These are phyloP conservation scores for Pythium brassicae DNA, from an alignment of 352 stramenopile genomes.

Conservation along the genomic window DNA sequence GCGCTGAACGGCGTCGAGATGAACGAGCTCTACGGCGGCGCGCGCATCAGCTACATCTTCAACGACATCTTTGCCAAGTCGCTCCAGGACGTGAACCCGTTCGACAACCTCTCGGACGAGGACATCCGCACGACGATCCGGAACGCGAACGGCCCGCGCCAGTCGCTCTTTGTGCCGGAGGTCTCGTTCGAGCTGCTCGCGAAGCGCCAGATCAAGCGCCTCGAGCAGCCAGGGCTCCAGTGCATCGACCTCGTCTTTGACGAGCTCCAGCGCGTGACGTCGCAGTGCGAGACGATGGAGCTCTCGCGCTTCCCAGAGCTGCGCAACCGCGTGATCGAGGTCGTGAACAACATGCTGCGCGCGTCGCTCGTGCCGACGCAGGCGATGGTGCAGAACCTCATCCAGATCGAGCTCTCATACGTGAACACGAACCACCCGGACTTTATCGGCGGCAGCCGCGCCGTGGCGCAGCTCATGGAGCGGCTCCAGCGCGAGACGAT, in stretches of 20 bases:
- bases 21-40: constrained; percentile 95
- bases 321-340: constrained; percentile 94
- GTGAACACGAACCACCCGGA: constrained; percentile 99
- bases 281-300: constrained; percentile 94
- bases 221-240: constrained; percentile 95
- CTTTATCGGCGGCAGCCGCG: constrained; percentile 96
- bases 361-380: constrained; percentile 75
- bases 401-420: constrained; percentile 98
- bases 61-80: constrained; percentile 94
- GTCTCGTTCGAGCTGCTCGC: constrained; percentile 98
- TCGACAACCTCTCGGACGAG: constrained; percentile 96
- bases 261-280: constrained; percentile 95
- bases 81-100: constrained; percentile 91
- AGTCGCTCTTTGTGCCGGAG: constrained; percentile 98
- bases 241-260: constrained; percentile 99
- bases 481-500: constrained; percentile 88
- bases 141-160: constrained; percentile 97
- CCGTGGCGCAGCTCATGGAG: constrained; percentile 95
- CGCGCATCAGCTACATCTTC: constrained; percentile 98
- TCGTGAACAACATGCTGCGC: constrained; percentile 89
- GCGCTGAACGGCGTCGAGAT: constrained; percentile 75
- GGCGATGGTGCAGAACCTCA: constrained; percentile 97
- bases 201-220: constrained; percentile 94
- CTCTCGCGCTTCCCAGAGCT: constrained; percentile 94
- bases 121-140: constrained; percentile 99